Evolutionary conservation across 495 filamentous ascomycete species (phyloP), one percentile per base, ranked within the genome.

Genomic region (Glarea lozoyensis): DNA sequence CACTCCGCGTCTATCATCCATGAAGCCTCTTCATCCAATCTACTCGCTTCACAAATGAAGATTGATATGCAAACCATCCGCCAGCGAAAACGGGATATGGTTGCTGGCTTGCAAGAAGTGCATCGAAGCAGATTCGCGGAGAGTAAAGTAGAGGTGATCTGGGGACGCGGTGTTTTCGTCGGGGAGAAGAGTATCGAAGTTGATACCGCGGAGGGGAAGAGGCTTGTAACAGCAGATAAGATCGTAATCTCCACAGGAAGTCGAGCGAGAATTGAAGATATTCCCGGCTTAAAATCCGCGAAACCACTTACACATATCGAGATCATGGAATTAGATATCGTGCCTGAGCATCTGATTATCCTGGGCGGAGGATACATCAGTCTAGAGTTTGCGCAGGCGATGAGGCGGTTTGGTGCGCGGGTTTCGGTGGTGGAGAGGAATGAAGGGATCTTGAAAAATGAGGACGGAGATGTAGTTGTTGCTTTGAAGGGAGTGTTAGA

Each of bases 31-130:
- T 34, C 31, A 34, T 30, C 32, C n/a, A n/a, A n/a, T n/a, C n/a
- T n/a, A n/a, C n/a, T n/a, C n/a, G n/a, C n/a, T n/a, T n/a, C n/a
- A n/a, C n/a, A 57, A 15, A 47, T 65, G 3, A 31, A 23, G 18
- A 57, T 70, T 6, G 60, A 70, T 34, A 73, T 75, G 67, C 3
- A 42, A 36, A 66, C 57, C 37, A 62, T 74, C 12, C 49, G 71
- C 35, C 60, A 74, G 54, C 48, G 70, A 23, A 75, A 75, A 54
- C 54, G 71, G 35, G 63, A 73, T 47, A 73, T 74, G n/a, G 70
- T 75, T 20, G 37, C 53, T 12, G 64, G 59, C 31, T 75, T 73
- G 37, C 56, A 66, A 2, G 56, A 54, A 11, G 68, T 69, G 2
- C 65, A 60, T 43, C 67, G 73, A 50, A 50, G 47, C 19, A 49